Evolutionary conservation across 169 alveolate species (phyloP).

Genomic region (Plasmodium inui): DNA sequence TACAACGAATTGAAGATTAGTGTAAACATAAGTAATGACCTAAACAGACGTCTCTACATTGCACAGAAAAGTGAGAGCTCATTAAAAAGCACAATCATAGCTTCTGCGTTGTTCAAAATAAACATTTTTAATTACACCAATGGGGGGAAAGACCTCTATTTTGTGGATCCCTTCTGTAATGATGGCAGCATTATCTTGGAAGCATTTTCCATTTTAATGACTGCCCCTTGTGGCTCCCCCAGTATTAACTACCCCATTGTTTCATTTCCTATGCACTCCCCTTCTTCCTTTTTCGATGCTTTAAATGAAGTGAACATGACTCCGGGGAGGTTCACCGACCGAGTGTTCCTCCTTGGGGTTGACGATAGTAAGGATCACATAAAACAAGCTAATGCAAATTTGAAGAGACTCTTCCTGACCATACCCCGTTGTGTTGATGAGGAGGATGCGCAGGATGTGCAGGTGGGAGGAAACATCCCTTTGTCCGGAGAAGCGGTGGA

Average conservation of each 20-base stretch:
- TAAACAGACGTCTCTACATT: constrained; percentile 32
- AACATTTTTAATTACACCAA: constrained; percentile 34
- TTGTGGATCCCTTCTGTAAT: constrained; percentile 71
- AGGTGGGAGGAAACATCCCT: neutral
- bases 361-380: constrained; percentile 43
- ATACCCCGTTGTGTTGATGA: constrained; percentile 16
- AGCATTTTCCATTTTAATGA: constrained; percentile 16
- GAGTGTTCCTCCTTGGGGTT: constrained; percentile 39
- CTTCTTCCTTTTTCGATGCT: constrained; percentile 41
- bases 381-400: constrained; percentile 28
- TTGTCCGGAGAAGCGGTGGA: neutral
- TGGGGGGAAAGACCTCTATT: constrained; percentile 13
- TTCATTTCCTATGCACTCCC: constrained; percentile 60
- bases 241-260: constrained; percentile 60
- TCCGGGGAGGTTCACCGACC: neutral
- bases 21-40: constrained; percentile 62
- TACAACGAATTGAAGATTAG: constrained; percentile 57
- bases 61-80: constrained; percentile 46
- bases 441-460: neutral
- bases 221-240: constrained; percentile 68
- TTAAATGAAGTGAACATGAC: constrained; percentile 43
- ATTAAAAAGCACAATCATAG: constrained; percentile 59
- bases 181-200: constrained; percentile 41
- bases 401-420: constrained; percentile 14
- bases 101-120: constrained; percentile 40